Conservation (phyloP, 1,284 basidiomycete species). For the Ustilago sp. region DNA sequence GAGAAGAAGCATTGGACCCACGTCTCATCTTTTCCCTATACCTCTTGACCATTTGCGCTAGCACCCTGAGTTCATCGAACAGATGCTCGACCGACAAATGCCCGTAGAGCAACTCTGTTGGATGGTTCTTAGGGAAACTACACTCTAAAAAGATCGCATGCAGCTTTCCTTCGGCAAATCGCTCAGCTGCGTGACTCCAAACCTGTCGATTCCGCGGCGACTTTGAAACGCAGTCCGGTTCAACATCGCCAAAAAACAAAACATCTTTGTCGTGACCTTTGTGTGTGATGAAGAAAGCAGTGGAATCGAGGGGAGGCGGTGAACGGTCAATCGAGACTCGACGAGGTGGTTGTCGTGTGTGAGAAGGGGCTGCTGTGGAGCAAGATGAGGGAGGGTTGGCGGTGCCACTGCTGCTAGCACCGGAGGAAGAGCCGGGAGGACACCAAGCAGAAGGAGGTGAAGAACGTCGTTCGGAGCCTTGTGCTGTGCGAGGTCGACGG, state of each 20-base stretch:
- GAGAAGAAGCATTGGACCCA: constrained; percentile 23
- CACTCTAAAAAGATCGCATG: constrained; percentile 65
- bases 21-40: constrained; percentile 31
- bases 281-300: constrained; percentile 66
- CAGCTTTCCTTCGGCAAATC: constrained; percentile 56
- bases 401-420: not conserved
- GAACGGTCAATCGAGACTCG: constrained; percentile 45
- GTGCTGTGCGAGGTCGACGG: constrained; percentile 52
- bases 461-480: constrained; percentile 48
- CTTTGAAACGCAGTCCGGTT: constrained; percentile 61
- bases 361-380: not conserved
- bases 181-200: constrained; percentile 60
- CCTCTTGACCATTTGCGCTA: constrained; percentile 56
- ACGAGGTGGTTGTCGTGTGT: constrained; percentile 31
- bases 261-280: constrained; percentile 58
- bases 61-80: constrained; percentile 58
- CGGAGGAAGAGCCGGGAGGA: constrained; percentile 16
- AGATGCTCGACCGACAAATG: constrained; percentile 61
- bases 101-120: constrained; percentile 61
- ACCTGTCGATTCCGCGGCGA: constrained; percentile 54
- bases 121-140: constrained; percentile 59
- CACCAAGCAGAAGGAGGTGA: constrained; percentile 44
- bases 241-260: constrained; percentile 67
- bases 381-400: not conserved
- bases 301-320: constrained; percentile 59